Base-by-base conservation (phyloP, 228 moss, liverwort and hornwort genomes). In the Sphagnum fallax region DNA sequence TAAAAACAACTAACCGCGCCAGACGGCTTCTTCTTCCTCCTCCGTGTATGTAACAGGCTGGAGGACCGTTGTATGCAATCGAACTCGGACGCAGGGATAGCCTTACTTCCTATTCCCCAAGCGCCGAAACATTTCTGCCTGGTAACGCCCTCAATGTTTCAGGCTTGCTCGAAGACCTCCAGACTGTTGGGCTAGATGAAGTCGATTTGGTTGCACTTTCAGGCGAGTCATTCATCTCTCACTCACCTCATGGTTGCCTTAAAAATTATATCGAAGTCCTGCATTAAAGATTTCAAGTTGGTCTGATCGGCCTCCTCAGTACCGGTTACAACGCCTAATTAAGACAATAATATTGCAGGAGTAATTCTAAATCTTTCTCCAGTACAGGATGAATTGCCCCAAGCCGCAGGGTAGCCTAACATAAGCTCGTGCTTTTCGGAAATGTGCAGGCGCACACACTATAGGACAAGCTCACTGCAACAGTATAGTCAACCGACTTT, bases 11-110 rank as follows among this genome's bases (percentile, higher is more conserved):
- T 47, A 11, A 5, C 5, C 8, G 12, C 11, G 32, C 32, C 63
- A 14, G 47, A 3, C 47, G 10, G n/a, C 5, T 4, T 5, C 9
- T 13, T 49, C 32, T 32, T 32, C 32, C 32, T 50, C 5, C 4
- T 32, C 32, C 2, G 32, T 32, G 32, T 32, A 12, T 13, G 0
- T 12, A 16, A 11, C 65, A 73, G 67, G 65, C 72, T 3, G 72
- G 72, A 5, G 65, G 72, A 13, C 72, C 72, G 14, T n/a, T 72
- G 13, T 72, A 55, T 66, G 65, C 64, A 9, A 65, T 72, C 13
- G 72, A 72, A 47, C 58, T 65, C 50, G 72, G 72, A 65, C 52
- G 72, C 48, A 65, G 49, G 47, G 72, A 72, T 11, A 53, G 51
- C 16, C 64, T 65, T 5, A 65, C 53, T 6, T 62, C 71, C 0